phyloP scores from a whole-genome alignment of 176 grass and related monocot genomes.

The Oryza nivara region DNA sequence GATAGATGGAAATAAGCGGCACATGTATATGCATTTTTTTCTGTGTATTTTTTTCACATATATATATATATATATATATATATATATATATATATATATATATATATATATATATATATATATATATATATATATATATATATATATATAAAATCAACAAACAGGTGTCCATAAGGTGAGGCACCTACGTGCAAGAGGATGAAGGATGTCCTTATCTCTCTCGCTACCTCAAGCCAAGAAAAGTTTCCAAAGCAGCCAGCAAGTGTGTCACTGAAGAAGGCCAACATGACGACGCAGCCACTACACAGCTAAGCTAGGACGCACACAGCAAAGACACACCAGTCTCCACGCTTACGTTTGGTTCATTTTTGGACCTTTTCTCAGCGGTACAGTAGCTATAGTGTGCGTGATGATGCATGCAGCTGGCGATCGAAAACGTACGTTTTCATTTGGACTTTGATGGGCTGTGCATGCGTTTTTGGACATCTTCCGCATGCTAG shows the following conservation, averaged over 20 bases:
- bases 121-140: neutral
- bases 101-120: neutral
- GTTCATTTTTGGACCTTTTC: slow-evolving; percentile 33
- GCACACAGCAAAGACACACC: slow-evolving; percentile 39
- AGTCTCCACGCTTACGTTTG: slow-evolving; percentile 42
- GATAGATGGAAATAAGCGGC: neutral
- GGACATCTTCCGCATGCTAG: slow-evolving; percentile 36
- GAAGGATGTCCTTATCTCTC: slow-evolving; percentile 19
- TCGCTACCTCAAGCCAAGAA: slow-evolving; percentile 2
- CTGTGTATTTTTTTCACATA: too few species aligned
- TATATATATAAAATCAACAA: neutral
- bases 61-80: neutral
- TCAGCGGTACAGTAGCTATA: neutral
- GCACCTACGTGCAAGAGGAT: slow-evolving; percentile 28
- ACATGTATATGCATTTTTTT: neutral
- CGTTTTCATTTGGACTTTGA: slow-evolving; percentile 28
- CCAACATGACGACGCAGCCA: slow-evolving; percentile 42
- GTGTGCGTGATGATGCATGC: slow-evolving; percentile 14
- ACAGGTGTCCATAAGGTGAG: slow-evolving; percentile 13
- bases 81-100: neutral
- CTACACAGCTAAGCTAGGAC: neutral
- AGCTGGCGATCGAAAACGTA: neutral
- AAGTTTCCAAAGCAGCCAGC: slow-evolving; percentile 19
- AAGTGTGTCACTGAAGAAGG: slow-evolving; percentile 15
- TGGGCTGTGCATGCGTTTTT: slow-evolving; percentile 25